Evolutionary conservation across 108 stramenopile species (phyloP).

Genomic region (Nannochloropsis salina): DNA sequence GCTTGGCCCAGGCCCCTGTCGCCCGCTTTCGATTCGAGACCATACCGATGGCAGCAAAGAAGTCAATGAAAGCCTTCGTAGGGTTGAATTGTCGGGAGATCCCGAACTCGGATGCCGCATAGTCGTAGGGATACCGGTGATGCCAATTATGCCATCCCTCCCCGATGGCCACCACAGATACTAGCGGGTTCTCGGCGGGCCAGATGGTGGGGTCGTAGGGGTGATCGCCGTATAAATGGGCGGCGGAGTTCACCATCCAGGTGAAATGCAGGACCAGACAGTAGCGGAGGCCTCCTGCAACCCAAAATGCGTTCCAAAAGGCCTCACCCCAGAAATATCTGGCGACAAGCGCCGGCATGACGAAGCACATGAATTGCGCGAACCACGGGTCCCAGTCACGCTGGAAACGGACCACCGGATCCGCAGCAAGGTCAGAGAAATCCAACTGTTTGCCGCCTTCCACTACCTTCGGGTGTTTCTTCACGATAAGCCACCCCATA

Average conservation of each 20-base stretch:
- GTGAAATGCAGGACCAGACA: constrained; percentile 90
- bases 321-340: constrained; percentile 82
- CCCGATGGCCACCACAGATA: constrained; percentile 84
- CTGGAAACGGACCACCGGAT: constrained; percentile 78
- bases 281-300: constrained; percentile 89
- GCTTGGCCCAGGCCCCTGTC: constrained; percentile 52
- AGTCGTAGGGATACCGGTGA: constrained; percentile 99
- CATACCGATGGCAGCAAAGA: constrained; percentile 69
- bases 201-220: constrained; percentile 89
- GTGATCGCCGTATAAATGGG: constrained; percentile 96
- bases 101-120: constrained; percentile 93
- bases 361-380: constrained; percentile 96
- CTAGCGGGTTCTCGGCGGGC: constrained; percentile 93
- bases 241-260: constrained; percentile 96
- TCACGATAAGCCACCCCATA: constrained; percentile 98
- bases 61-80: constrained; percentile 87
- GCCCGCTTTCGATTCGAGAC: constrained; percentile 75
- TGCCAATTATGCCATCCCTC: constrained; percentile 99
- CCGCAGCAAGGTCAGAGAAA: constrained; percentile 81
- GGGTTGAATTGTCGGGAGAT: constrained; percentile 94
- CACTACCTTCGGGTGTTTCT: constrained; percentile 91
- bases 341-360: constrained; percentile 88
- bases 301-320: constrained; percentile 94
- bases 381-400: constrained; percentile 88
- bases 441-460: constrained; percentile 87